Percentiles rank a stretch among this genome's conserved stretches.
Conservation (phyloP, 441 rosid species). For the Mallotus repandus region DNA sequence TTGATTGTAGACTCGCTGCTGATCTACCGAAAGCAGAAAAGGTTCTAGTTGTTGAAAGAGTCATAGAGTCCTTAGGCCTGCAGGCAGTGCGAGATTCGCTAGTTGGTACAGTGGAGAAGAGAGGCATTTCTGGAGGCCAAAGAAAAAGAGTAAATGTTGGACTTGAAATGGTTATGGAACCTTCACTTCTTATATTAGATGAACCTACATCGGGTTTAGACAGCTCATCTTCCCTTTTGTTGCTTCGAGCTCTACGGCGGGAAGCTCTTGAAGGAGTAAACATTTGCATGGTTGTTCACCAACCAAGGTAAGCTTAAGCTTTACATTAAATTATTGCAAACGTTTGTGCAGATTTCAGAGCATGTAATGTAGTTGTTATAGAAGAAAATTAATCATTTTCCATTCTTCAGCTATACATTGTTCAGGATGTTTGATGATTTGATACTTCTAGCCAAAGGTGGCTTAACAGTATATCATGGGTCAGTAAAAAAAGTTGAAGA, state of each 20-base stretch:
- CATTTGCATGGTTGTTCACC: slow-evolving; percentile 94
- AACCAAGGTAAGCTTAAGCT: slow-evolving; percentile 62
- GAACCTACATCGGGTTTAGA: slow-evolving; percentile 99
- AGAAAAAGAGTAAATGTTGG: slow-evolving; percentile 97
- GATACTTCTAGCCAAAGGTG: slow-evolving; percentile 94
- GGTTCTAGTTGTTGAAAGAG: slow-evolving; percentile 91
- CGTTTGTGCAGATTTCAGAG: background rate
- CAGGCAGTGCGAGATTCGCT: slow-evolving; percentile 79
- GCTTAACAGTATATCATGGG: slow-evolving; percentile 86
- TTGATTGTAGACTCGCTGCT: slow-evolving; percentile 59
- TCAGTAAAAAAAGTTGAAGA: slow-evolving; percentile 87
- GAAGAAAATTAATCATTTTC: background rate
- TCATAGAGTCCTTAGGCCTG: slow-evolving; percentile 80
- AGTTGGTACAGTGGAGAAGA: slow-evolving; percentile 93
- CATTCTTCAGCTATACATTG: slow-evolving; percentile 69
- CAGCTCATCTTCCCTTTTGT: slow-evolving; percentile 89
- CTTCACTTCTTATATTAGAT: slow-evolving; percentile 92
- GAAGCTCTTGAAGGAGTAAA: slow-evolving; percentile 99
- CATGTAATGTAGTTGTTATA: background rate
- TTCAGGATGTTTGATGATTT: slow-evolving; percentile 96
- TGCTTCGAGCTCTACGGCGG: slow-evolving; percentile 92
- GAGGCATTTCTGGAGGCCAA: slow-evolving; percentile 99
- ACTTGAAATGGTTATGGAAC: slow-evolving; percentile 99
- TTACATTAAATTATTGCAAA: background rate
- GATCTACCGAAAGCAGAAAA: slow-evolving; percentile 73